phyloP scores from a whole-genome alignment of 2,329 filamentous ascomycete genomes.

The Hymenotorrendiella dingleyae region DNA sequence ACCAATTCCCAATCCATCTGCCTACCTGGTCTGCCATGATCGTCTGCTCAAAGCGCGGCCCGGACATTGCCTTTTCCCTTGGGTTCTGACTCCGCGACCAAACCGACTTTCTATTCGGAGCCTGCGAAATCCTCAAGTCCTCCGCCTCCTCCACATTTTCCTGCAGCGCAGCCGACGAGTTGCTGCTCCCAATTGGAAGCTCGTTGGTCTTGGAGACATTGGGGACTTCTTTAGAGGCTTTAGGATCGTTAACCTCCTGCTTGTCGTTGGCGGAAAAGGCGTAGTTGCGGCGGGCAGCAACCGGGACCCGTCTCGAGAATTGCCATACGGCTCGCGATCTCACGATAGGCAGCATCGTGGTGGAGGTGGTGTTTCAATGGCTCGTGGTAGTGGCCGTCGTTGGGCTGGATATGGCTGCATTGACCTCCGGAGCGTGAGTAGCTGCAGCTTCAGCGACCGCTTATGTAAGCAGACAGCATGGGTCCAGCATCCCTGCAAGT shows the following conservation, averaged over 20 bases:
- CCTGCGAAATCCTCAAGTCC: slow-evolving; percentile 47
- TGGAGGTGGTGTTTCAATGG: slow-evolving; percentile 26
- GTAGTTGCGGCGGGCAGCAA: slow-evolving; percentile 23
- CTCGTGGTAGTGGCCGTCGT: slow-evolving; percentile 8
- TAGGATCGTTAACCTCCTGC: slow-evolving; percentile 34
- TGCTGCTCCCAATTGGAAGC: slow-evolving; percentile 42
- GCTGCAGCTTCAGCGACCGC: too few species aligned
- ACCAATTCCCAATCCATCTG: neutral
- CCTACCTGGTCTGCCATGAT: slow-evolving; percentile 84
- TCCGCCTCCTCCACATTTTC: slow-evolving; percentile 44
- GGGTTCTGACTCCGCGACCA: slow-evolving; percentile 87
- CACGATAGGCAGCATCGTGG: slow-evolving; percentile 39
- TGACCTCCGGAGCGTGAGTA: neutral
- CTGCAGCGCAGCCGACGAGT: slow-evolving; percentile 46
- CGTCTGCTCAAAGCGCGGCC: slow-evolving; percentile 95
- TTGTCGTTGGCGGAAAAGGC: slow-evolving; percentile 46
- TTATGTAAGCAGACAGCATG: too few species aligned
- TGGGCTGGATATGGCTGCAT: slow-evolving; percentile 9
- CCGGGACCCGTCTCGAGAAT: slow-evolving; percentile 31
- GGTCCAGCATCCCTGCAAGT: too few species aligned
- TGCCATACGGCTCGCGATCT: slow-evolving; percentile 35
- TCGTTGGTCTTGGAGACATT: slow-evolving; percentile 59
- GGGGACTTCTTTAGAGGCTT: slow-evolving; percentile 38
- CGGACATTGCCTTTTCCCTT: slow-evolving; percentile 78
- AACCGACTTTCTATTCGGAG: slow-evolving; percentile 73